phyloP scores from a whole-genome alignment of 108 stramenopile genomes.

The Nitzschia palea region DNA sequence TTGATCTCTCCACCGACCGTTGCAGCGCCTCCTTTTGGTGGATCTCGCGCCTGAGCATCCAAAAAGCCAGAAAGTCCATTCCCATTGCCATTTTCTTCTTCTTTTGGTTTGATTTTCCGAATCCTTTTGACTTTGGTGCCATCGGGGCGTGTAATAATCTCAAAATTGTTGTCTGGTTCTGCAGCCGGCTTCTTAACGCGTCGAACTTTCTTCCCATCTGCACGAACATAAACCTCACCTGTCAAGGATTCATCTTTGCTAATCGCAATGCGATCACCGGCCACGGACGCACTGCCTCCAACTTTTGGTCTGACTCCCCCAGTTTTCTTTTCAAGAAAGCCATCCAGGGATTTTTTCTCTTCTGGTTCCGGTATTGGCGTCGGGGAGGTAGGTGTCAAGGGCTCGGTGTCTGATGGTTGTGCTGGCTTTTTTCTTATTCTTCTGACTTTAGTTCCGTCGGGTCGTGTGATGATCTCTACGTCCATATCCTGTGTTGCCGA shows the following conservation, averaged over 20 bases:
- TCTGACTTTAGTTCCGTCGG: constrained; percentile 49
- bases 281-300: constrained; percentile 41
- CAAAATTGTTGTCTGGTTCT: constrained; percentile 25
- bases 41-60: constrained; percentile 28
- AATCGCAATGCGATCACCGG: constrained; percentile 42
- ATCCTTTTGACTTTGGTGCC: constrained; percentile 51
- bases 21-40: constrained; percentile 23
- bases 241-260: constrained; percentile 31
- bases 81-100: neutral
- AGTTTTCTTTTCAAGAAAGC: constrained; percentile 20
- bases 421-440: constrained; percentile 22
- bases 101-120: constrained; percentile 30
- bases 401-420: neutral
- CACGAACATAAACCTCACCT: constrained; percentile 54
- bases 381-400: neutral
- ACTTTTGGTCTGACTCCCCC: constrained; percentile 12
- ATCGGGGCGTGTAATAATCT: constrained; percentile 51
- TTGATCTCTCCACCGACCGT: constrained; percentile 28
- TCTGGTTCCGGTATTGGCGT: neutral
- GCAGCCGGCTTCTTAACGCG: constrained; percentile 27
- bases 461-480: constrained; percentile 46
- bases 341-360: constrained; percentile 29
- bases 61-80: constrained; percentile 20
- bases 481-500: constrained; percentile 22
- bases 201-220: constrained; percentile 53